Conservation (phyloP, 202 grass and related monocot species). For the Panicum virgatum region DNA sequence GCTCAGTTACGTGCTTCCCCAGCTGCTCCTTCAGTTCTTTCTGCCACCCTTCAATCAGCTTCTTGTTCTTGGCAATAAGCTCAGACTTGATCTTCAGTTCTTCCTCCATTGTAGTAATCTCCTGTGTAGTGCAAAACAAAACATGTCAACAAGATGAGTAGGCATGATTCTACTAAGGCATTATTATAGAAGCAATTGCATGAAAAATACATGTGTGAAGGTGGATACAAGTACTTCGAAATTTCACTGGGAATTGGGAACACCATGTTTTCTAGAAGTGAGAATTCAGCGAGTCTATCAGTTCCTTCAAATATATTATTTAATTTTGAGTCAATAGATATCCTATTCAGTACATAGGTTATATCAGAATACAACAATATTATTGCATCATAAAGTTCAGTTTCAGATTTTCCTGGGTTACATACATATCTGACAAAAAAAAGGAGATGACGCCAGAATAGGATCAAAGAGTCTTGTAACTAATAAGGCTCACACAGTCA, state of each 20-base stretch:
- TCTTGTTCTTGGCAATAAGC: constrained; percentile 74
- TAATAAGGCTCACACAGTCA: too few relatives aligned
- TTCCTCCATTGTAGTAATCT: constrained; percentile 79
- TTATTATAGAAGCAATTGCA: neutral
- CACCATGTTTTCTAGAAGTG: neutral
- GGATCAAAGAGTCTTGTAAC: neutral
- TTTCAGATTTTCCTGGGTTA: neutral
- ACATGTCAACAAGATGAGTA: constrained; percentile 9
- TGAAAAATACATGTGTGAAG: neutral
- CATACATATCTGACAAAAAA: neutral
- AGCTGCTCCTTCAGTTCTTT: constrained; percentile 83
- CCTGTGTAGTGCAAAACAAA: constrained; percentile 50
- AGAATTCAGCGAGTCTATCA: neutral
- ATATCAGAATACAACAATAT: neutral
- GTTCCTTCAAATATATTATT: neutral
- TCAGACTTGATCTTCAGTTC: constrained; percentile 75
- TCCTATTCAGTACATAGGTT: neutral
- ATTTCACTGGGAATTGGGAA: neutral
- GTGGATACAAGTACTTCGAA: neutral
- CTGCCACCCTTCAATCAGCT: constrained; percentile 70
- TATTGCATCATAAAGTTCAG: neutral
- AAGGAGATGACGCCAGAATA: neutral
- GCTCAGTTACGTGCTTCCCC: constrained; percentile 64
- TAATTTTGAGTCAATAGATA: neutral
- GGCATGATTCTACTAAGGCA: neutral